Evolutionary conservation across 2,329 filamentous ascomycete species (phyloP).

Genomic region (Exutisphaerella laricina): DNA sequence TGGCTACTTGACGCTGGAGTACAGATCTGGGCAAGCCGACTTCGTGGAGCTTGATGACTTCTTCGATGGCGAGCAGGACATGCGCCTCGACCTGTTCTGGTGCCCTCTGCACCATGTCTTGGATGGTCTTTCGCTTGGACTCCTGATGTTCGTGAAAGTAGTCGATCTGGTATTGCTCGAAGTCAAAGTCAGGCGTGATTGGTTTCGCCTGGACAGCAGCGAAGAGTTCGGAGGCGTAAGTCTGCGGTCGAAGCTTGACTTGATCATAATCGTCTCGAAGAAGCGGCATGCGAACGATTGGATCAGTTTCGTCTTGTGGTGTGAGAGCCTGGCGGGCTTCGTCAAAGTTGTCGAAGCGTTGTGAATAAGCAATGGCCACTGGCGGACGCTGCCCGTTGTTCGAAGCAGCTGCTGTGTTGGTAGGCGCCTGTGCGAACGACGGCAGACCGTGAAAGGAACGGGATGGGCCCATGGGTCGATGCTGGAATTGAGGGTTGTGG

Average conservation of each 20-base stretch:
- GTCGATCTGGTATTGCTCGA: conserved; percentile 1
- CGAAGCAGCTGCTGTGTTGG: too few relatives aligned
- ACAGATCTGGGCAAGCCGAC: conserved; percentile 9
- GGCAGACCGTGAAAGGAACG: too few relatives aligned
- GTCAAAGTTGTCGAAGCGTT: too few relatives aligned
- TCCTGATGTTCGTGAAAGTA: conserved; percentile 15
- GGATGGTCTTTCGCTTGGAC: conserved; percentile 5
- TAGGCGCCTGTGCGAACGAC: too few relatives aligned
- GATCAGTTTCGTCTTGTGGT: too few relatives aligned
- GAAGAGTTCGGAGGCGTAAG: conserved; percentile 9
- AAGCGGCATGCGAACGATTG: too few relatives aligned
- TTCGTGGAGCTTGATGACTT: conserved; percentile 12
- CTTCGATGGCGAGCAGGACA: conserved; percentile 11
- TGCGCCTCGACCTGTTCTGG: conserved; percentile 12
- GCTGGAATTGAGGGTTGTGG: too few relatives aligned
- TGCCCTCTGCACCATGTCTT: not conserved
- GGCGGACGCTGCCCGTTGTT: too few relatives aligned
- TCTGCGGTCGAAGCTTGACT: conserved; percentile 3
- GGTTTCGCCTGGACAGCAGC: conserved; percentile 3
- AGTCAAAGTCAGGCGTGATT: not conserved
- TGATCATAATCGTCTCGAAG: conserved; percentile 8
- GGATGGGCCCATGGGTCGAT: too few relatives aligned
- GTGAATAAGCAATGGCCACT: too few relatives aligned
- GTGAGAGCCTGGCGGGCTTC: too few relatives aligned
- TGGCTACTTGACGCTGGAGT: conserved; percentile 3